Evolutionary conservation across 306 rosid species (phyloP).

Genomic region (Begonia masoniana): DNA sequence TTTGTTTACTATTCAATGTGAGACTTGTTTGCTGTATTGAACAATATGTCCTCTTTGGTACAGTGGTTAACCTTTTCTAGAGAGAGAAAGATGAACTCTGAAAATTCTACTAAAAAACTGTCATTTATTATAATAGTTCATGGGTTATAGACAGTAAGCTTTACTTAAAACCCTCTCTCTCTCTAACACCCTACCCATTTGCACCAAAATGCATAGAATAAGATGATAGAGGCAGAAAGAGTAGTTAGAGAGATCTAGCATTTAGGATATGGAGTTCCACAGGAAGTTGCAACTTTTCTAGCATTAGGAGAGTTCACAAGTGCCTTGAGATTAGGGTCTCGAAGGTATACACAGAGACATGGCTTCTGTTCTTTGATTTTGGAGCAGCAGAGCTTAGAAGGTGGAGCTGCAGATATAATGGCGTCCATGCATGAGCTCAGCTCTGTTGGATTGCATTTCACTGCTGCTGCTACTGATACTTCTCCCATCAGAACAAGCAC

Average conservation of each 20-base stretch:
- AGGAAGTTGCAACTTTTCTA: slow-evolving; percentile 76
- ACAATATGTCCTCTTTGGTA: no score
- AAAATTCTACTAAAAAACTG: no score
- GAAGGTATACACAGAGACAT: slow-evolving; percentile 85
- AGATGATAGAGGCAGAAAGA: neutral
- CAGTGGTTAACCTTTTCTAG: no score
- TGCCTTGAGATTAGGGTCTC: slow-evolving; percentile 80
- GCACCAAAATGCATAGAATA: neutral
- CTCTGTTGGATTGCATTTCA: slow-evolving; percentile 73
- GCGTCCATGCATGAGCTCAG: slow-evolving; percentile 87
- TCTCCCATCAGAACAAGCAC: slow-evolving; percentile 35
- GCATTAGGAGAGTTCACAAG: slow-evolving; percentile 91
- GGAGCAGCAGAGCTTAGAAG: slow-evolving; percentile 66
- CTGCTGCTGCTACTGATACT: slow-evolving; percentile 48
- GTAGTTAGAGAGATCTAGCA: slow-evolving; percentile 26
- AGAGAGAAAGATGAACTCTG: no score
- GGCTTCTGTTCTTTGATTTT: slow-evolving; percentile 93
- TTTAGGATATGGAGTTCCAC: slow-evolving; percentile 90
- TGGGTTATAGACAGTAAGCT: no score
- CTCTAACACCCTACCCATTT: neutral
- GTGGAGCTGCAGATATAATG: slow-evolving; percentile 64
- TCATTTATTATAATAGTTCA: no score
- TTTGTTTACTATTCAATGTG: no score
- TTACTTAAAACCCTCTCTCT: no score
- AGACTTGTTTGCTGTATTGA: no score